Base-by-base conservation (phyloP, 495 filamentous ascomycete genomes). In the Penicillium crystallinum region DNA sequence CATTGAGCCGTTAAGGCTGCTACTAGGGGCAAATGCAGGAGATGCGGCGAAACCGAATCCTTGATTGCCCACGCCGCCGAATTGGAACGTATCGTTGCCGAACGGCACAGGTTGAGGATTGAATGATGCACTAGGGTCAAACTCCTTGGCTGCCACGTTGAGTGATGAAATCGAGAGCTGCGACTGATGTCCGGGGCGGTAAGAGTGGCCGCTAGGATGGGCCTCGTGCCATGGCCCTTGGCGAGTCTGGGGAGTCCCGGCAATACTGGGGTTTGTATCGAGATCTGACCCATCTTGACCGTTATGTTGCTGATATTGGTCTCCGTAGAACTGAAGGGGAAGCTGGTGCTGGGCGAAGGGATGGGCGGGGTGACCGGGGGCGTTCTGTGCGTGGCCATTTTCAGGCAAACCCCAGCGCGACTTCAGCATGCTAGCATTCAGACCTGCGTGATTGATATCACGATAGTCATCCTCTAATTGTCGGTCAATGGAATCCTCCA, bases 91-190 rank as follows among this genome's bases (percentile, higher is more conserved):
- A 53, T 71, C 80, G 42, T 71, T 70, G 33, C 74, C 72, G 51
- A 86, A 87, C 8, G 75, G 60, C 30, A 77, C 73, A 35, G 77
- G 72, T n/a, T 76, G 73, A 2, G 89, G 80, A 33, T 74, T 76
- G 64, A 87, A 88, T 2, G 79, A 66, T 46, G 68, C 82, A 15
- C 69, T 72, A 4, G 89, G 88, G 51, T 93, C 89, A 67, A 97
- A 97, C 59, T 91, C 90, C 43, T 87, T 86, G 0, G 93, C 92
- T 48, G 82, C 84, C 34, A 91, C 89, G 55, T 98, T 97, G 40
- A 96, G 74, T 51, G 83, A 89, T 0, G 89, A 91, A 17, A 81
- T 72, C 2, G 87, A 90, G 23, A 82, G 69, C 63, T 84, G 85
- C 50, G 84, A 81, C 33, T 69, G 75, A 61, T 87, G 86, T 6